Evolutionary conservation across 805 yeast species (phyloP).

Genomic region (Zygosaccharomyces rouxii): DNA sequence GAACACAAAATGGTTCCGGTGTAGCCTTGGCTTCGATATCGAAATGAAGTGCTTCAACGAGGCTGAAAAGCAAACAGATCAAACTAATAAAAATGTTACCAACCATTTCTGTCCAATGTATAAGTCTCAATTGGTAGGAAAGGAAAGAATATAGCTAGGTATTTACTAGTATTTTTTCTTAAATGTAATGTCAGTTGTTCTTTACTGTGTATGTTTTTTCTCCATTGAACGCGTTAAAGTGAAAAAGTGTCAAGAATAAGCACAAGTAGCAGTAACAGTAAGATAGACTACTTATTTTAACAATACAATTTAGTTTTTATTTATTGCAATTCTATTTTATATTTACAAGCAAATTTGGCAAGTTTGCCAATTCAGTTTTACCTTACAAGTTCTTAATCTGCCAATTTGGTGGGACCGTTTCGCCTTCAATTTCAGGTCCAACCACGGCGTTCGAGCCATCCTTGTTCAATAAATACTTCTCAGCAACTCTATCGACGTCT

Average conservation of each 20-base stretch:
- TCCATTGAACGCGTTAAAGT: slow-evolving; percentile 1
- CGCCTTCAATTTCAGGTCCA: slow-evolving; percentile 19
- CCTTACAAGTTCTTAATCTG: slow-evolving; percentile 14
- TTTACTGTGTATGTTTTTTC: neutral
- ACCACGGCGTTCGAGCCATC: slow-evolving; percentile 17
- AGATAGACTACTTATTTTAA: neutral
- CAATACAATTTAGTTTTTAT: neutral
- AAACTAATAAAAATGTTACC: slow-evolving; percentile 1
- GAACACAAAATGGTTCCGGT: slow-evolving; percentile 70
- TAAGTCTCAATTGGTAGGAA: neutral
- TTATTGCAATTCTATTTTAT: neutral
- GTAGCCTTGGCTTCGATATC: slow-evolving; percentile 47
- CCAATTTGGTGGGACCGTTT: slow-evolving; percentile 19
- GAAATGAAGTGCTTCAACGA: slow-evolving; percentile 42
- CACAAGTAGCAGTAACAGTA: neutral
- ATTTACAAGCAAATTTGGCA: slow-evolving; percentile 3
- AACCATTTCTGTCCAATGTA: neutral
- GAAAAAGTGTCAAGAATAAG: neutral
- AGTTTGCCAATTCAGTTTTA: slow-evolving; percentile 18
- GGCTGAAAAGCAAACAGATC: slow-evolving; percentile 7
- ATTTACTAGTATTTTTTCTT: neutral
- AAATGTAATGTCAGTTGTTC: slow-evolving; percentile 3
- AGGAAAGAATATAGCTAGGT: neutral
- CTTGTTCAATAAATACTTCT: slow-evolving; percentile 43
- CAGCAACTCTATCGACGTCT: slow-evolving; percentile 64